phyloP scores from a whole-genome alignment of 495 filamentous ascomycete genomes.

The Xylaria nigripes region DNA sequence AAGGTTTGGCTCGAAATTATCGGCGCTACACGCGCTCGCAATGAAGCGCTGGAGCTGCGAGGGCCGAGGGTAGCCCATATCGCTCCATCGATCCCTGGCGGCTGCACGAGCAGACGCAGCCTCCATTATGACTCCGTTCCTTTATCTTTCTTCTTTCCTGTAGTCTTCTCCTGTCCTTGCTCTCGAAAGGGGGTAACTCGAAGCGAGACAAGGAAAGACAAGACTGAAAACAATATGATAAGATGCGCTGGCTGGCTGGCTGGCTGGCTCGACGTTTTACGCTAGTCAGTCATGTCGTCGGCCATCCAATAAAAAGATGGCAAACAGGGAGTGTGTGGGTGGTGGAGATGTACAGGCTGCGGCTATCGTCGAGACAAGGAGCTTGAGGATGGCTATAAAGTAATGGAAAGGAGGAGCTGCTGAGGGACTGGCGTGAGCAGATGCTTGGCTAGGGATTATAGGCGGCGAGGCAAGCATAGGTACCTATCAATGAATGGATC shows the following conservation, averaged over 20 bases:
- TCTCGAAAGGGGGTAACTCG: neutral
- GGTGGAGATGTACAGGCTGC: neutral
- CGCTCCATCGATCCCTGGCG: slow-evolving; percentile 88
- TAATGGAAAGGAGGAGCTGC: neutral
- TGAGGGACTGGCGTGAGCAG: neutral
- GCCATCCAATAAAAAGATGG: neutral
- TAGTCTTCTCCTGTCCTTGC: neutral
- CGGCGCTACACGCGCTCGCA: slow-evolving; percentile 86
- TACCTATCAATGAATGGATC: too few relatives aligned
- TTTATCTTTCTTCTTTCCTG: neutral
- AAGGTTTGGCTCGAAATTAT: slow-evolving; percentile 95
- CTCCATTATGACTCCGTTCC: slow-evolving; percentile 54
- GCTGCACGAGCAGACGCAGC: slow-evolving; percentile 92
- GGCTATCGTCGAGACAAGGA: neutral
- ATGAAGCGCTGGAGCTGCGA: slow-evolving; percentile 92
- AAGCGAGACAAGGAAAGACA: neutral
- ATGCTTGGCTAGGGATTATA: too few relatives aligned
- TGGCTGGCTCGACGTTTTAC: neutral
- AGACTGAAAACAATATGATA: neutral
- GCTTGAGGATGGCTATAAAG: neutral
- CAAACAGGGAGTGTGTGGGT: neutral
- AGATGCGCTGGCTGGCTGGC: neutral
- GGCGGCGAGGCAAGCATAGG: too few relatives aligned
- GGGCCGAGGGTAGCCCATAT: slow-evolving; percentile 65
- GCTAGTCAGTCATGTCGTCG: neutral